These are phyloP conservation scores for Salvia hispanica DNA, from an alignment of 257 asterid species.

Conservation along the genomic window DNA sequence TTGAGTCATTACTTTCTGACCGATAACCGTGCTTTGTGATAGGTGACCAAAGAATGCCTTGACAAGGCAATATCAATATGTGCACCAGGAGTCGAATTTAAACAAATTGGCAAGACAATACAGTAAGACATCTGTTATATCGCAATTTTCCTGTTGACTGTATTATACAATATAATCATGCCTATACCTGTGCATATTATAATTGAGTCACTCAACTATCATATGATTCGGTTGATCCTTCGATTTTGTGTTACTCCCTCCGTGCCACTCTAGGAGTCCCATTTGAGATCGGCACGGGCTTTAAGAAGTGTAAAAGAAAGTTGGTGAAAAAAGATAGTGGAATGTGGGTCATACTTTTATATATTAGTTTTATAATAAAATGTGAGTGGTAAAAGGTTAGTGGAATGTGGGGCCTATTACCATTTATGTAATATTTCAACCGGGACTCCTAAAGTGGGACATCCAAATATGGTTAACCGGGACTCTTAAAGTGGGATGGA, in stretches of 20 bases:
- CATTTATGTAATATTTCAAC: too few species aligned
- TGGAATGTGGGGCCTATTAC: too few species aligned
- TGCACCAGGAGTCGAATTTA: constrained; percentile 85
- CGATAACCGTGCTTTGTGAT: constrained; percentile 28
- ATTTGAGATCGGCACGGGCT: too few species aligned
- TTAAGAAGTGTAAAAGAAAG: too few species aligned
- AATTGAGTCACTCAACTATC: background rate
- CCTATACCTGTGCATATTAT: background rate
- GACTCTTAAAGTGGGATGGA: too few species aligned
- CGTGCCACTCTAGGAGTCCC: too few species aligned
- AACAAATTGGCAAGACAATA: constrained; percentile 79
- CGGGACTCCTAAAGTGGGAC: too few species aligned
- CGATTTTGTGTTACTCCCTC: background rate
- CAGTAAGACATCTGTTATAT: constrained; percentile 61
- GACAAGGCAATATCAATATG: constrained; percentile 86
- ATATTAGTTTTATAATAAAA: too few species aligned
- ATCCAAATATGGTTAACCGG: too few species aligned
- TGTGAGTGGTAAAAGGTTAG: too few species aligned
- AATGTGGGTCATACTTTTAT: too few species aligned
- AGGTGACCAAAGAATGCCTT: constrained; percentile 90
- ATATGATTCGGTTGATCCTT: background rate
- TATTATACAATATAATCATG: constrained; percentile 3
- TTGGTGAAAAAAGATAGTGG: too few species aligned
- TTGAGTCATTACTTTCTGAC: constrained; percentile 14
- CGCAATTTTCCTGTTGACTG: constrained; percentile 13